Evolutionary conservation across 192 early-diverging fungal species (phyloP).

Genomic region (Coemansia sp.): DNA sequence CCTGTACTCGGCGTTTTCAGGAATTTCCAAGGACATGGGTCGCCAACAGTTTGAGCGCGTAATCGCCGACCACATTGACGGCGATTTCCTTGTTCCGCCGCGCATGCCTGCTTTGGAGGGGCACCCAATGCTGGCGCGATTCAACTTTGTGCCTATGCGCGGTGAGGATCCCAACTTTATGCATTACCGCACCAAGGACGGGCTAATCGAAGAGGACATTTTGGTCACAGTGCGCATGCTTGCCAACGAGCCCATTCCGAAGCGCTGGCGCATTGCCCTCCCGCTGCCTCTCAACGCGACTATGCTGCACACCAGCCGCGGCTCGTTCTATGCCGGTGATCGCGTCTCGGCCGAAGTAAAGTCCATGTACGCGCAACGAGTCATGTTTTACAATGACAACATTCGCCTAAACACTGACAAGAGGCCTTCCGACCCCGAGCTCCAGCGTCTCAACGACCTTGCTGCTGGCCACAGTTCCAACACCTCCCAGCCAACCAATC

Average conservation of each 20-base stretch:
- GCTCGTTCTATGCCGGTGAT: slow-evolving; percentile 34
- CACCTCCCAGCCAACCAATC: slow-evolving; percentile 1
- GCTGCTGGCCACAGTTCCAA: slow-evolving; percentile 42
- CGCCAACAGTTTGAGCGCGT: slow-evolving; percentile 42
- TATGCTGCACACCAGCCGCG: slow-evolving; percentile 42
- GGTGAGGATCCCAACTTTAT: slow-evolving; percentile 35
- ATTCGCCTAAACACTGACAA: slow-evolving; percentile 29
- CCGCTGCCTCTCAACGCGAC: slow-evolving; percentile 27
- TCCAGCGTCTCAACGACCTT: slow-evolving; percentile 28
- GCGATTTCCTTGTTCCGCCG: slow-evolving; percentile 37
- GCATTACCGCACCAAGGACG: slow-evolving; percentile 43
- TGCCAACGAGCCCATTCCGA: slow-evolving; percentile 38
- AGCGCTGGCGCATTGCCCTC: slow-evolving; percentile 39
- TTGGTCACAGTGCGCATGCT: slow-evolving; percentile 34
- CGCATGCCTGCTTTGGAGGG: slow-evolving; percentile 14
- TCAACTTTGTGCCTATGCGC: slow-evolving; percentile 39
- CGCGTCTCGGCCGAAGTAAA: slow-evolving; percentile 39
- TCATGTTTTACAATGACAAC: slow-evolving; percentile 43
- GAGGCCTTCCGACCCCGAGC: slow-evolving; percentile 17
- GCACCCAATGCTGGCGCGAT: slow-evolving; percentile 34
- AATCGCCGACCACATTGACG: slow-evolving; percentile 41
- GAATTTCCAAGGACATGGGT: slow-evolving; percentile 26
- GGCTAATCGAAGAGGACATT: slow-evolving; percentile 35
- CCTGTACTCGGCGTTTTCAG: slow-evolving; percentile 31
- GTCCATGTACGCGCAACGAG: slow-evolving; percentile 35